Base-by-base conservation (phyloP, 176 grass and related monocot genomes). In the Guadua angustifolia region DNA sequence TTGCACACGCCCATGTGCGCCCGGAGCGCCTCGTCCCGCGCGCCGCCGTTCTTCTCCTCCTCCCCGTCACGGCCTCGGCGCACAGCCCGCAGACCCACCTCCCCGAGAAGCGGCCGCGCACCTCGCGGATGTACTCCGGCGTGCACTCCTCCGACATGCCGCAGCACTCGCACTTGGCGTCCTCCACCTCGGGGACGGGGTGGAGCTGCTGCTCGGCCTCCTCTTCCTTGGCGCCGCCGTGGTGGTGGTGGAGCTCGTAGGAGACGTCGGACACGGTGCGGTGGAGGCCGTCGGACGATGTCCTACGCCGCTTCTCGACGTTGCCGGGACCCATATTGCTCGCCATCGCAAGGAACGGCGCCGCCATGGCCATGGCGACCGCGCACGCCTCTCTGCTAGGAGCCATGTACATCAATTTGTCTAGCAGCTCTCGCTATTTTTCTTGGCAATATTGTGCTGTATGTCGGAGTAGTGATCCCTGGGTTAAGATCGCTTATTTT, bases 121-220 rank as follows among this genome's bases (percentile, higher is more conserved):
- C 95, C 7, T 79, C 83, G 24, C 18, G 85, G 64, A 97, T 91
- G 88, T 97, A 97, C 68, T 81, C 90, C 42, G 86, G 90, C 38
- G 95, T 97, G 86, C 92, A 97, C 86, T 97, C 95, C 90, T 97
- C 82, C 60, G 90, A 92, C 95, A 97, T 92, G 76, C 95, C 90
- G 44, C 95, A 97, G 84, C 92, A 97, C 85, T 94, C 93, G 86
- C 95, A 97, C 88, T 73, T 89, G 49, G 87, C 95, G 58, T 92
- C 86, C 81, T 92, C 74, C 72, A 97, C 95, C 88, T 91, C 90
- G 3, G 83, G 81, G 29, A 86, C 78, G 3, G 51, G 11, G 2
- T 68, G 86, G 62, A 89, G 90, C n/a, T 4, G 69, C 35, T 64
- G 25, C 2, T 22, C 18, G 0, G 24, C 73, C 38, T 45, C 61